Evolutionary conservation across 1,284 basidiomycete genomes (phyloP).

Genomic region (Taiwanofungus camphoratus): DNA sequence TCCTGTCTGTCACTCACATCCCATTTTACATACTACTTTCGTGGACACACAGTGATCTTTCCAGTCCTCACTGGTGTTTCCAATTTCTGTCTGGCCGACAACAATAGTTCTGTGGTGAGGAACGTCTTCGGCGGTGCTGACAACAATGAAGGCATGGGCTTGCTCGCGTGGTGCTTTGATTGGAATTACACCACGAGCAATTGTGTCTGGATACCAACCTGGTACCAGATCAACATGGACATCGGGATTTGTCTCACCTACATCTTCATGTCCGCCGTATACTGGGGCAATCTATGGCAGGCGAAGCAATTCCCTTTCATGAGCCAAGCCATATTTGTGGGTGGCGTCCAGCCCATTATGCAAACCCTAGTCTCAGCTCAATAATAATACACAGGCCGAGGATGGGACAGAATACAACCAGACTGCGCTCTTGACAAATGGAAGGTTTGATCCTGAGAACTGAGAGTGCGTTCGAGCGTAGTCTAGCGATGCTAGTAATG

Average conservation of each 20-base stretch:
- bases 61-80: conserved; percentile 41
- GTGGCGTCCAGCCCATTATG: conserved; percentile 4
- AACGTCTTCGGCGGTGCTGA: conserved; percentile 56
- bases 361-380: not conserved
- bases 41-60: conserved; percentile 28
- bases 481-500: too few species aligned
- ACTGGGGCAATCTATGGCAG: conserved; percentile 30
- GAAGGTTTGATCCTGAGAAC: conserved; percentile 26
- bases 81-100: conserved; percentile 57
- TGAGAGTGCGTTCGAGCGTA: too few species aligned
- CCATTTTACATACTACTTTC: conserved; percentile 2
- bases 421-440: conserved; percentile 27
- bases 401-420: conserved; percentile 29
- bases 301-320: conserved; percentile 31
- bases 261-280: conserved; percentile 28
- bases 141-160: conserved; percentile 52
- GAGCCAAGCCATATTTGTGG: conserved; percentile 29
- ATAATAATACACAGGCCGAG: conserved; percentile 9
- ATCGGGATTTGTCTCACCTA: conserved; percentile 29
- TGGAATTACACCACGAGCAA: conserved; percentile 38
- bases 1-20: not conserved
- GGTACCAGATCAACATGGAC: conserved; percentile 31
- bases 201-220: conserved; percentile 28
- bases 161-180: conserved; percentile 49
- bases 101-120: conserved; percentile 40